These are phyloP conservation scores for Leishmania turanica DNA, from an alignment of 208 protist genomes.

Conservation along the genomic window DNA sequence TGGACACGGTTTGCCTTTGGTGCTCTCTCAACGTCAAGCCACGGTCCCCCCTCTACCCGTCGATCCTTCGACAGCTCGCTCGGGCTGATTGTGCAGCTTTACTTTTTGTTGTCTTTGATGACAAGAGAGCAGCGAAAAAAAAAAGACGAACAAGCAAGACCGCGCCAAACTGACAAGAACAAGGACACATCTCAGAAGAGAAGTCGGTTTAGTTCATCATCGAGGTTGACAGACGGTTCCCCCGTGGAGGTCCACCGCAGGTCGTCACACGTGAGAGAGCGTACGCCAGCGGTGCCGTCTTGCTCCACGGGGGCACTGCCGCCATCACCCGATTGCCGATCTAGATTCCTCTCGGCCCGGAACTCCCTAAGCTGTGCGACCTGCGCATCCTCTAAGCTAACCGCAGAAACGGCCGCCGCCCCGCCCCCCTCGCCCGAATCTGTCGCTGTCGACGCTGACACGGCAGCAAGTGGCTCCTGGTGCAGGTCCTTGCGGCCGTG, in stretches of 20 bases:
- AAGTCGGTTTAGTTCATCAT: conserved; percentile 68
- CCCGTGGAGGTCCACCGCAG: background rate
- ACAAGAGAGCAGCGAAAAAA: background rate
- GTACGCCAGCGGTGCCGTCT: background rate
- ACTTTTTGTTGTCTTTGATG: too few relatives aligned
- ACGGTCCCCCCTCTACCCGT: background rate
- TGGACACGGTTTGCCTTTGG: background rate
- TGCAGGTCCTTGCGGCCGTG: background rate
- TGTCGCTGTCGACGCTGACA: background rate
- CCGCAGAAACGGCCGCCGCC: background rate
- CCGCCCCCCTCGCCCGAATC: background rate
- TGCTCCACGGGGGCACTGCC: conserved; percentile 1
- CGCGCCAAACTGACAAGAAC: background rate
- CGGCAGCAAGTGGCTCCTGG: background rate
- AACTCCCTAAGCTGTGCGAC: background rate
- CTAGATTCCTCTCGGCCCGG: background rate
- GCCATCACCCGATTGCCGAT: background rate
- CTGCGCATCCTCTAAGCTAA: background rate
- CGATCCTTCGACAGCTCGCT: background rate
- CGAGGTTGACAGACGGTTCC: conserved; percentile 50
- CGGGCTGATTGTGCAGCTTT: too few relatives aligned
- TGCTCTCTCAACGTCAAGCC: background rate
- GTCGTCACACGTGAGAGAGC: background rate
- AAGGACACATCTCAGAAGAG: conserved; percentile 13
- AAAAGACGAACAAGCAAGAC: background rate